Evolutionary conservation across 352 stramenopile genomes (phyloP).

Genomic region (Phytophthora niederhauseri): DNA sequence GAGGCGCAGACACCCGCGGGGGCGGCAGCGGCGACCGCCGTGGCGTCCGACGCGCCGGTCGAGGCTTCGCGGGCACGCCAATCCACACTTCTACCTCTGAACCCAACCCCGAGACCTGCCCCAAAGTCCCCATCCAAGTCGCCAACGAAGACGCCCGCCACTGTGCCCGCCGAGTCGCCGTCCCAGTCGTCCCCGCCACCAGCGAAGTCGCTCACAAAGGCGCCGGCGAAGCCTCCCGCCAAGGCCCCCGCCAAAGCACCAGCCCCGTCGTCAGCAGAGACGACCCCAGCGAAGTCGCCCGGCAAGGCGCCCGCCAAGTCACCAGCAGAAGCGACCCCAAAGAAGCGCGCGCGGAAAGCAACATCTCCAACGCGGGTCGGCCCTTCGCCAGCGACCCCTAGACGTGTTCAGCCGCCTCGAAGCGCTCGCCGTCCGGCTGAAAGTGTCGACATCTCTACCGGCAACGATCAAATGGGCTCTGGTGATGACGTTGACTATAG

Average conservation of each 20-base stretch:
- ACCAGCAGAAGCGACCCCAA: not conserved
- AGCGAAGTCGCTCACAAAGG: slow-evolving; percentile 1
- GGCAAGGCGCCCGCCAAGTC: not conserved
- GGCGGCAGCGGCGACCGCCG: not conserved
- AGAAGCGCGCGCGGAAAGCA: not conserved
- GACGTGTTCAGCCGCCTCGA: not conserved
- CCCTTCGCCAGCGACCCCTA: not conserved
- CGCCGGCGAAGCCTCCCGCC: not conserved
- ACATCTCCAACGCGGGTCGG: not conserved
- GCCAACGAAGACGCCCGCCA: not conserved
- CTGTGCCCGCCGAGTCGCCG: not conserved
- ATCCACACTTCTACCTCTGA: too few relatives aligned
- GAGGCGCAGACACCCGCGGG: too few relatives aligned
- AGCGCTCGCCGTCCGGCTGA: not conserved
- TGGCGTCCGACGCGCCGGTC: not conserved
- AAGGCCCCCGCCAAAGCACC: too few relatives aligned
- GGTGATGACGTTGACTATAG: not conserved
- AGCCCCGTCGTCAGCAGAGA: too few relatives aligned
- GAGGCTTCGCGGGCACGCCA: too few relatives aligned
- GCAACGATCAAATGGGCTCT: not conserved
- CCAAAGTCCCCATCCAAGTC: not conserved
- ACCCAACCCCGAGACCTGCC: too few relatives aligned
- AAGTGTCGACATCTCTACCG: not conserved
- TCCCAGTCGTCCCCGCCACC: not conserved
- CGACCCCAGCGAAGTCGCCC: too few relatives aligned